Conservation (phyloP, 2,329 filamentous ascomycete genomes). For the Daldinia eschscholtzii region DNA sequence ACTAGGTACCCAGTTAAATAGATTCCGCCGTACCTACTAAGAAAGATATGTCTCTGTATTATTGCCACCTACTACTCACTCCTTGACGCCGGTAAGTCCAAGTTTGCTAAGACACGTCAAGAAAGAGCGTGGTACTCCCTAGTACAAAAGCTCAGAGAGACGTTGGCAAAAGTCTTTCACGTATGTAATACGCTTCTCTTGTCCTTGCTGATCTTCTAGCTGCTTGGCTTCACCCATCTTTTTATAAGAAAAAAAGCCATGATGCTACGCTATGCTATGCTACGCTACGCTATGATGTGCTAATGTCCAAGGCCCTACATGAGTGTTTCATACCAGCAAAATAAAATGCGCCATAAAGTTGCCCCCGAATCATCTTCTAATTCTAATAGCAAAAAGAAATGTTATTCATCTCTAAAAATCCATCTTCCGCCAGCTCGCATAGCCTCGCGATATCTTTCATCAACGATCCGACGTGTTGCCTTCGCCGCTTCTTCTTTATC, state of each 20-base stretch:
- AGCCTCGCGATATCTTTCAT: constrained; percentile 83
- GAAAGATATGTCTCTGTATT: too few species aligned
- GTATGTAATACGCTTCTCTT: not conserved
- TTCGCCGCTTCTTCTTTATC: constrained; percentile 75
- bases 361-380: constrained; percentile 3
- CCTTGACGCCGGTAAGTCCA: not conserved
- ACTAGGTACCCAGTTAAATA: too few species aligned
- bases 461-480: constrained; percentile 73
- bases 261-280: constrained; percentile 1
- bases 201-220: not conserved
- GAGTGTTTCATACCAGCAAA: constrained; percentile 20
- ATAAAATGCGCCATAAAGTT: constrained; percentile 13
- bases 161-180: not conserved
- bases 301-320: not conserved
- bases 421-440: constrained; percentile 81
- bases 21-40: too few species aligned
- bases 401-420: constrained; percentile 83
- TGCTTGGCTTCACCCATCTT: not conserved
- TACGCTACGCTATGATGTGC: not conserved
- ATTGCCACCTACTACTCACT: too few species aligned
- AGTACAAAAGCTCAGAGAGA: not conserved
- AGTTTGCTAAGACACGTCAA: not conserved
- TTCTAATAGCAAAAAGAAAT: constrained; percentile 3
- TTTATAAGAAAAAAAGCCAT: not conserved
- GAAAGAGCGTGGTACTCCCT: not conserved